Base-by-base conservation (phyloP, 139 green algal species). In the Volvox africanus region DNA sequence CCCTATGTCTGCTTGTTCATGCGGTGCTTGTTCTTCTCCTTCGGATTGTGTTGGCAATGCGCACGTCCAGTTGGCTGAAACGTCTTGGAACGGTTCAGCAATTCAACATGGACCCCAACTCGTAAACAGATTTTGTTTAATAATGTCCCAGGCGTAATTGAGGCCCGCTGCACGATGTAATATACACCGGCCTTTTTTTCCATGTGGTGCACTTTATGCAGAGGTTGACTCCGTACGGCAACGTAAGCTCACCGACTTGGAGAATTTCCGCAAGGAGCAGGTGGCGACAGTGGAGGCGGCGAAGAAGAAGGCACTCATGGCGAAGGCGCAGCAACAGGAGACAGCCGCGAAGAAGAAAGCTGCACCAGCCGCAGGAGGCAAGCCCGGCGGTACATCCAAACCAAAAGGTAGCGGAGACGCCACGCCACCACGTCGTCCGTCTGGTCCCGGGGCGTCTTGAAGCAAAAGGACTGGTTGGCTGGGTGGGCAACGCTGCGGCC, bases 201-300 rank as follows among this genome's bases (percentile, higher is more conserved):
- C 44, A 5, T 55, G 44, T 14, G 36, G 62, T 73, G 21, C 24
- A 24, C 65, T 12, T 28, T 12, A 16, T 81, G 61, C 93, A 93
- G 91, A 93, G 67, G 88, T 95, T 18, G 93, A 95, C 67, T 55
- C 86, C 1, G 88, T 93, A n/a, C 77, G 71, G 61, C 32, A 82
- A 75, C 88, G 91, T 37, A 95, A 93, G 85, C 36, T 93, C 61
- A 68, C 80, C 9, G 93, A 95, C 75, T 86, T 95, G 71, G 93
- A 95, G 26, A 80, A 73, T 37, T 93, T 91, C 73, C 79, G 93
- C 69, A 92, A 91, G 88, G 91, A 95, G 77, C 80, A 91, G 80
- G 91, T 91, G 85, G 75, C 77, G 14, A 88, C 93, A 12, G 89
- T 68, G 80, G 93, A 95, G 91, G 69, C 75, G 17, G 88, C 88